These are phyloP conservation scores for Boletus eberwhitei DNA, from an alignment of 768 basidiomycete species.

Conservation along the genomic window DNA sequence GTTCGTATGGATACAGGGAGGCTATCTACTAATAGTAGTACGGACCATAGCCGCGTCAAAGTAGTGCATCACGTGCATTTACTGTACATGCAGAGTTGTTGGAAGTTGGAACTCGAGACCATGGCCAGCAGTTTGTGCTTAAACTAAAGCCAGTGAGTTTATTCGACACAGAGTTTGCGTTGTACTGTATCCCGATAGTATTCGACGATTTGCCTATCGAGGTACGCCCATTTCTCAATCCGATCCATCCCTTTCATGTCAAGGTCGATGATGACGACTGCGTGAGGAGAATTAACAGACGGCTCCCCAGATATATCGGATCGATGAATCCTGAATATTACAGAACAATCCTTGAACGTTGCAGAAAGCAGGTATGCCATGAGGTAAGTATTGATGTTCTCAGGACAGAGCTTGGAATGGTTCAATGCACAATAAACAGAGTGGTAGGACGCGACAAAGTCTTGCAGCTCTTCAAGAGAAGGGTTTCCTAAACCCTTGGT, in stretches of 20 bases:
- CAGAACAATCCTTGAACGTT: constrained; percentile 95
- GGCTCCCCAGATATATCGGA: constrained; percentile 13
- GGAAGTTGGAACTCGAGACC: not conserved
- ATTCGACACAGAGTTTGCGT: constrained; percentile 24
- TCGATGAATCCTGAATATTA: constrained; percentile 43
- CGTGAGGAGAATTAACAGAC: constrained; percentile 31
- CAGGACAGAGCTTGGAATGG: constrained; percentile 37
- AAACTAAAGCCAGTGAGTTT: not conserved
- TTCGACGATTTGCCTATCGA: constrained; percentile 67
- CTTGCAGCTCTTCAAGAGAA: constrained; percentile 58
- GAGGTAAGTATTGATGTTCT: constrained; percentile 57
- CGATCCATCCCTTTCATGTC: constrained; percentile 73
- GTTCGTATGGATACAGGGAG: not conserved
- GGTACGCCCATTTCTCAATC: constrained; percentile 64
- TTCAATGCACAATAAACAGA: constrained; percentile 32
- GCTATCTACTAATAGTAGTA: not conserved
- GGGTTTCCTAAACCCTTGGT: constrained; percentile 46
- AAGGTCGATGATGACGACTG: constrained; percentile 77
- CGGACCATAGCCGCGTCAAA: constrained; percentile 17
- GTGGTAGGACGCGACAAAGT: constrained; percentile 56
- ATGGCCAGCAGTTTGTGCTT: not conserved
- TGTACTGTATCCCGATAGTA: constrained; percentile 32
- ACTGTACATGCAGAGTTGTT: no score
- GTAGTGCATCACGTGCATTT: constrained; percentile 10
- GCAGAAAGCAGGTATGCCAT: constrained; percentile 84